Conservation (phyloP, 2,329 filamentous ascomycete species). For the Penicillium sp. region DNA sequence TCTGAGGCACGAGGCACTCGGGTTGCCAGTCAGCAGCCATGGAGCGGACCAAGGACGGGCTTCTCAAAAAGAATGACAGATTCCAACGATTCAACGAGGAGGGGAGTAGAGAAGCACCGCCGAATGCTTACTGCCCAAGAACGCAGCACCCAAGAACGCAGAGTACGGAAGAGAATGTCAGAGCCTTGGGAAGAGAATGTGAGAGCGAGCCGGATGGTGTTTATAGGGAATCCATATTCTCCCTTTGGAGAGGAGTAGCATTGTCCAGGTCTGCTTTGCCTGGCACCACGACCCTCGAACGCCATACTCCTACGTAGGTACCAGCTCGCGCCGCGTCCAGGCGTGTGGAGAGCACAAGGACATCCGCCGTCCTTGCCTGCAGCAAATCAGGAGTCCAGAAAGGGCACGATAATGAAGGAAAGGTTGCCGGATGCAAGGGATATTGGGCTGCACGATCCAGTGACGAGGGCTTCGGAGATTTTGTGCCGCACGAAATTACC, state of each 20-base stretch:
- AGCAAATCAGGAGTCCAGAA: conserved; percentile 38
- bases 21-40: conserved; percentile 43
- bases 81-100: conserved; percentile 39
- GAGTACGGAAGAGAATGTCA: conserved; percentile 42
- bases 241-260: conserved; percentile 32
- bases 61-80: conserved; percentile 41
- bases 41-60: conserved; percentile 31
- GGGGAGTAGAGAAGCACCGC: conserved; percentile 29
- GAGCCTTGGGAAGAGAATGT: conserved; percentile 43
- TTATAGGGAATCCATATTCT: conserved; percentile 36
- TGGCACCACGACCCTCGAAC: conserved; percentile 33
- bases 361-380: conserved; percentile 32
- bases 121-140: conserved; percentile 40
- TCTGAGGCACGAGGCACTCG: conserved; percentile 37
- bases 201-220: conserved; percentile 41
- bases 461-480: conserved; percentile 36
- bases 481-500: conserved; percentile 26
- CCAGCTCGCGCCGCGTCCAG: conserved; percentile 32
- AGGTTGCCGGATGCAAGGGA: conserved; percentile 35
- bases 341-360: conserved; percentile 27
- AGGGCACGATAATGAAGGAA: conserved; percentile 31
- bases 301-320: conserved; percentile 32
- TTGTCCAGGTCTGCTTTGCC: conserved; percentile 35
- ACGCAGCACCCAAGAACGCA: conserved; percentile 40
- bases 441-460: conserved; percentile 33